Conservation (phyloP, 371 early-diverging fungal genomes). For the Mortierella sp. region DNA sequence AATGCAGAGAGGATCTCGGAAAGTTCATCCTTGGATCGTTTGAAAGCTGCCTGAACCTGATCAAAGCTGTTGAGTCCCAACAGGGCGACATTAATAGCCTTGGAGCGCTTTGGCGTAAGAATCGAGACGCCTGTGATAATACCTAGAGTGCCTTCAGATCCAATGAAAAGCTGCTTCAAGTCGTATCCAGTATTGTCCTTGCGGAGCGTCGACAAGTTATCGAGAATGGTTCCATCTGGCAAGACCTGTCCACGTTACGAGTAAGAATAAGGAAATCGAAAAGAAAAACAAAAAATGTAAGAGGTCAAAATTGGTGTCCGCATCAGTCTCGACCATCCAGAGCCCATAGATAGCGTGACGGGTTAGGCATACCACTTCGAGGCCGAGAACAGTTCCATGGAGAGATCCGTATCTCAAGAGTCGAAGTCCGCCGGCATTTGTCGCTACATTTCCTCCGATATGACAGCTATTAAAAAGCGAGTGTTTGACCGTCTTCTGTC, state of each 20-base stretch:
- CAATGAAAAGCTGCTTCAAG: constrained; percentile 95
- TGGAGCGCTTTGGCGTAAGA: constrained; percentile 73
- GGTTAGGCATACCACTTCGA: constrained; percentile 70
- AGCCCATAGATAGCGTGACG: no score
- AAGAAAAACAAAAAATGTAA: no score
- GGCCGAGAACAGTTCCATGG: constrained; percentile 89
- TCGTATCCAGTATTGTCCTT: constrained; percentile 94
- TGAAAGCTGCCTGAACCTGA: constrained; percentile 83
- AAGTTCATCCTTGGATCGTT: constrained; percentile 76
- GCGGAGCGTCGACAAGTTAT: constrained; percentile 80
- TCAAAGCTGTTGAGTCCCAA: constrained; percentile 81
- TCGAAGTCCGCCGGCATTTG: constrained; percentile 95
- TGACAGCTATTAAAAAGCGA: constrained; percentile 63
- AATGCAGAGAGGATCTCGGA: constrained; percentile 93
- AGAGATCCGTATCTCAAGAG: constrained; percentile 91
- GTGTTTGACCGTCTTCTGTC: neutral
- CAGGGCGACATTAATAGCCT: constrained; percentile 81
- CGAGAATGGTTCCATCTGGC: constrained; percentile 89
- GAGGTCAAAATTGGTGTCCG: no score
- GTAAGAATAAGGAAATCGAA: neutral
- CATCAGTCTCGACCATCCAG: no score
- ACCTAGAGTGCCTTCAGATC: constrained; percentile 94
- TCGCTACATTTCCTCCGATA: constrained; percentile 95
- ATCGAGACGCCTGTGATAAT: constrained; percentile 91
- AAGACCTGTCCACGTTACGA: constrained; percentile 67